Percentiles rank a stretch among this genome's conserved stretches.
Evolutionary conservation across 805 yeast species (phyloP).

Genomic region (Deakozyma indianensis): DNA sequence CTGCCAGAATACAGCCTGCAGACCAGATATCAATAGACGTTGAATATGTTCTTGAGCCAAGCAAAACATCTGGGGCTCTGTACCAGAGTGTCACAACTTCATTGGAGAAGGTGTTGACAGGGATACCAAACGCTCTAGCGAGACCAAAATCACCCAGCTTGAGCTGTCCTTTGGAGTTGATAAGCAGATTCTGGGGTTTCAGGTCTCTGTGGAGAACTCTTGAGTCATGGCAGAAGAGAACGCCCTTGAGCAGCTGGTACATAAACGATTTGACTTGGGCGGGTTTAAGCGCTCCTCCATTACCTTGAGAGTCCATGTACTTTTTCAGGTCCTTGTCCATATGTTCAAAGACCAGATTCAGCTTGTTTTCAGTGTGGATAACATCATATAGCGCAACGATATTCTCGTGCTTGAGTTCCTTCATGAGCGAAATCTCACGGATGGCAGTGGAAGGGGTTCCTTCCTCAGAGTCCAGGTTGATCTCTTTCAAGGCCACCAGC

Average conservation of each 20-base stretch:
- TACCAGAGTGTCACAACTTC: conserved; percentile 98
- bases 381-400: conserved; percentile 89
- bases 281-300: conserved; percentile 57
- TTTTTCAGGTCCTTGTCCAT: conserved; percentile 88
- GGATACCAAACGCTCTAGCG: conserved; percentile 96
- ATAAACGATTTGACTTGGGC: conserved; percentile 75
- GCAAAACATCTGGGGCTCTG: conserved; percentile 90
- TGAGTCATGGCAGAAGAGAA: conserved; percentile 75
- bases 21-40: conserved; percentile 98
- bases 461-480: conserved; percentile 88
- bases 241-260: conserved; percentile 86
- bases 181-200: conserved; percentile 89
- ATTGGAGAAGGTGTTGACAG: conserved; percentile 91
- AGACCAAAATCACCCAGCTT: conserved; percentile 94
- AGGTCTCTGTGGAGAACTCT: conserved; percentile 71
- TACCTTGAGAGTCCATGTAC: conserved; percentile 83
- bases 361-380: conserved; percentile 90
- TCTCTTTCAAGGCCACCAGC: conserved; percentile 88
- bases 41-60: conserved; percentile 90
- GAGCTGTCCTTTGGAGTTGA: conserved; percentile 77
- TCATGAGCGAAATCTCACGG: conserved; percentile 88
- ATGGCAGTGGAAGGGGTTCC: conserved; percentile 98
- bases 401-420: conserved; percentile 85
- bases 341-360: conserved; percentile 84
- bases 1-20: conserved; percentile 95